phyloP scores from a whole-genome alignment of 2,329 filamentous ascomycete genomes.

The Tetracladium maxilliforme region DNA sequence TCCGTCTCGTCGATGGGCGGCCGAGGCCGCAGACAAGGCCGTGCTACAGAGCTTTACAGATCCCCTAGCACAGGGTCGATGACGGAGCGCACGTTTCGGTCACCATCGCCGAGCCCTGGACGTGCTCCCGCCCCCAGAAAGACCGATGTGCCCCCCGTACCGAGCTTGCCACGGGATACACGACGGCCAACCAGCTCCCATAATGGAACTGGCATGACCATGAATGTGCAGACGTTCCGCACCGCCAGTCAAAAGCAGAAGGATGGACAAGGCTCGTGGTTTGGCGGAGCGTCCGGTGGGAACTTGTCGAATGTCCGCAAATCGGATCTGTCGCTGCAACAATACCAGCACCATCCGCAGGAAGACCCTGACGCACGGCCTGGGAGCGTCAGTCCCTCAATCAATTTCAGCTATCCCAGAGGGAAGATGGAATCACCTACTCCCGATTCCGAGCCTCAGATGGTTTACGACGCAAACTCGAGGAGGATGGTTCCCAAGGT shows the following conservation, averaged over 20 bases:
- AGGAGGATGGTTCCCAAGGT: constrained; percentile 41
- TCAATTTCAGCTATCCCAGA: constrained; percentile 11
- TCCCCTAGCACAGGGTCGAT: constrained; percentile 66
- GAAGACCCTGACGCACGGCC: too few species aligned
- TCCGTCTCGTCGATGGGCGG: constrained; percentile 57
- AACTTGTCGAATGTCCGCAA: too few species aligned
- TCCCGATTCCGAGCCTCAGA: constrained; percentile 21
- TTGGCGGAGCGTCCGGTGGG: too few species aligned
- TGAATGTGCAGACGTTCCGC: too few species aligned
- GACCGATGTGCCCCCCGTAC: constrained; percentile 56
- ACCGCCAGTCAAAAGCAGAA: too few species aligned
- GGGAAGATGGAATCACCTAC: constrained; percentile 9
- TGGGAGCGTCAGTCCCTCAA: constrained; percentile 10
- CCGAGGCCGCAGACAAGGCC: constrained; percentile 20
- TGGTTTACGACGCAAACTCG: constrained; percentile 54
- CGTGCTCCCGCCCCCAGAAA: constrained; percentile 21
- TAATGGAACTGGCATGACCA: too few species aligned
- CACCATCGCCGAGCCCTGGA: constrained; percentile 50
- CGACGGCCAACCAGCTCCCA: too few species aligned
- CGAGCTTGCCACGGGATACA: too few species aligned
- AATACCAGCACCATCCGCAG: too few species aligned
- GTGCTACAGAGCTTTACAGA: constrained; percentile 38
- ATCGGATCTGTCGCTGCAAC: too few species aligned
- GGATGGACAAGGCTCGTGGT: too few species aligned
- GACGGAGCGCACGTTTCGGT: constrained; percentile 78